These are phyloP conservation scores for Aspergillus brasiliensis DNA, from an alignment of 2,329 filamentous ascomycete species.

Conservation along the genomic window DNA sequence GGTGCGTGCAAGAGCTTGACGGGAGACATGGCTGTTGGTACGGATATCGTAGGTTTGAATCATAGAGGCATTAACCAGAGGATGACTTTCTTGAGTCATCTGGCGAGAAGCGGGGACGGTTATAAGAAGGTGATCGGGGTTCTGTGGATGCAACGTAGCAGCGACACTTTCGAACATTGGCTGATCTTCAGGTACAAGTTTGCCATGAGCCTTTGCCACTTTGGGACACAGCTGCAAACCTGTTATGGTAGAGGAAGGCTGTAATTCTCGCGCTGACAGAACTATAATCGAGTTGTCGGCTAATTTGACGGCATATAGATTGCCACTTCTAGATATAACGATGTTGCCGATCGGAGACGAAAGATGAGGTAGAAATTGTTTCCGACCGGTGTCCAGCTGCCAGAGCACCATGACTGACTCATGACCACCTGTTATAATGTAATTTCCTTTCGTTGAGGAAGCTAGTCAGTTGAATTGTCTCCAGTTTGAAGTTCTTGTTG, in stretches of 20 bases:
- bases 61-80: constrained; percentile 55
- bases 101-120: constrained; percentile 63
- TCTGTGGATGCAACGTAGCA: constrained; percentile 63
- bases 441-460: constrained; percentile 67
- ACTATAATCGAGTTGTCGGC: constrained; percentile 93
- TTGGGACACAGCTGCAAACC: constrained; percentile 68
- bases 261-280: constrained; percentile 84
- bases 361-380: constrained; percentile 86
- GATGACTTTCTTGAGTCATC: constrained; percentile 33
- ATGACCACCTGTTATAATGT: constrained; percentile 87
- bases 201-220: constrained; percentile 54
- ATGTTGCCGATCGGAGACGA: constrained; percentile 82
- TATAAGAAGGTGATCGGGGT: constrained; percentile 66
- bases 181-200: constrained; percentile 26
- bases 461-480: constrained; percentile 26
- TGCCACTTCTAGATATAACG: constrained; percentile 75
- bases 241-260: constrained; percentile 79
- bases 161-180: constrained; percentile 46
- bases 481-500: neutral
- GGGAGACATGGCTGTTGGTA: constrained; percentile 73
- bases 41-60: constrained; percentile 88
- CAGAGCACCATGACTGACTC: constrained; percentile 89
- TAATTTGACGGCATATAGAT: constrained; percentile 80
- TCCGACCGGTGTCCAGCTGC: constrained; percentile 85
- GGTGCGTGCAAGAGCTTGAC: constrained; percentile 85